Evolutionary conservation across 192 early-diverging fungal species (phyloP).

Genomic region (Phycomyces nitens): DNA sequence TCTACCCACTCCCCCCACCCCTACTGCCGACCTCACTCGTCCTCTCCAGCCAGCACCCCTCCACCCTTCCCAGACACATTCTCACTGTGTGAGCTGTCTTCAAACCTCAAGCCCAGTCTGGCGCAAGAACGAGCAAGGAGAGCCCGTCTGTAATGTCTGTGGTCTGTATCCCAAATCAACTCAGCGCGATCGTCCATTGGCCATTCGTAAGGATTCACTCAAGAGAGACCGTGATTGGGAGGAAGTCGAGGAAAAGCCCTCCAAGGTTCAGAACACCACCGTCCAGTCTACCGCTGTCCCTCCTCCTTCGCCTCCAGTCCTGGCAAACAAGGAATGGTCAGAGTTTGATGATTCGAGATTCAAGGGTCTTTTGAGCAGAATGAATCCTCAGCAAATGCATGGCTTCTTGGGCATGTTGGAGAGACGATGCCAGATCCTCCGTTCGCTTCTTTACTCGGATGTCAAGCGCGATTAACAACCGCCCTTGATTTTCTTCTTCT

Average conservation of each 20-base stretch:
- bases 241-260: background rate
- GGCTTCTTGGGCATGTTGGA: slow-evolving; percentile 52
- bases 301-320: background rate
- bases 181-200: slow-evolving; percentile 1
- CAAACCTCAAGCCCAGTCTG: slow-evolving; percentile 74
- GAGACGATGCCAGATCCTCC: slow-evolving; percentile 48
- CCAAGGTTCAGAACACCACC: background rate
- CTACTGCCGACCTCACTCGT: slow-evolving; percentile 1
- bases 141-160: slow-evolving; percentile 76
- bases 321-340: slow-evolving; percentile 17
- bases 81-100: slow-evolving; percentile 63
- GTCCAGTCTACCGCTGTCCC: background rate
- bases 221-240: background rate
- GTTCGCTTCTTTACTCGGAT: slow-evolving; percentile 16
- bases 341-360: slow-evolving; percentile 36
- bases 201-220: background rate
- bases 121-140: slow-evolving; percentile 68
- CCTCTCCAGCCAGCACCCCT: slow-evolving; percentile 9
- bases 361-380: slow-evolving; percentile 26
- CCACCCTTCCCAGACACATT: slow-evolving; percentile 9
- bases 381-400: slow-evolving; percentile 53
- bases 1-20: slow-evolving; percentile 12
- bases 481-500: background rate
- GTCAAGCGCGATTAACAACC: background rate
- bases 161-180: slow-evolving; percentile 38